Evolutionary conservation across 192 early-diverging fungal genomes (phyloP).

Genomic region (Martensiomyces pterosporus): DNA sequence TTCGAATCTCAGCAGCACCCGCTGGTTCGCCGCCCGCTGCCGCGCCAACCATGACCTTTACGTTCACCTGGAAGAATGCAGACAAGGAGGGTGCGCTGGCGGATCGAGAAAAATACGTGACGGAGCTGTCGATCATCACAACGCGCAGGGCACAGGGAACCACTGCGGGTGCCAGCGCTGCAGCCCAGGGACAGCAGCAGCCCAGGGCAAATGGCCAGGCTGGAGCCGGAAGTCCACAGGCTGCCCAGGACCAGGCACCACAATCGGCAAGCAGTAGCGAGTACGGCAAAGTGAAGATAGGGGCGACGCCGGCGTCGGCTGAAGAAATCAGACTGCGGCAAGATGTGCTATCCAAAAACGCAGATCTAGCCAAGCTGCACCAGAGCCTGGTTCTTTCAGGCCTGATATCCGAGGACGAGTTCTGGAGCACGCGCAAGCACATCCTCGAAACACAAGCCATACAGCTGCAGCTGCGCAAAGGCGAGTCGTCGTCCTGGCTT

Average conservation of each 20-base stretch:
- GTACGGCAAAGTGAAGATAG: constrained; percentile 44
- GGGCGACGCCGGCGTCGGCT: constrained; percentile 37
- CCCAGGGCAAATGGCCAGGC: background rate
- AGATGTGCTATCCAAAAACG: constrained; percentile 61
- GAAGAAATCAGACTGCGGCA: constrained; percentile 63
- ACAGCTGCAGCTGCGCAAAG: constrained; percentile 71
- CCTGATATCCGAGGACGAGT: constrained; percentile 85
- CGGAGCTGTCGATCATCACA: constrained; percentile 28
- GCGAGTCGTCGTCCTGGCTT: constrained; percentile 69
- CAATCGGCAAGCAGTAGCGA: constrained; percentile 14
- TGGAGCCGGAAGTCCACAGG: constrained; percentile 2
- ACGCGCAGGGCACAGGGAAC: constrained; percentile 3
- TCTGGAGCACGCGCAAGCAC: constrained; percentile 80
- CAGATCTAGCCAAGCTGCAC: constrained; percentile 68
- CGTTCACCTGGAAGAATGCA: constrained; percentile 39
- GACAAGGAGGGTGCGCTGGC: constrained; percentile 51
- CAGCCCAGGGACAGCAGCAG: constrained; percentile 2
- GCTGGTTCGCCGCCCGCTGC: constrained; percentile 27
- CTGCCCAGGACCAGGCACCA: constrained; percentile 10
- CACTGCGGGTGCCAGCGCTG: background rate
- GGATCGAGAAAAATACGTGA: constrained; percentile 42
- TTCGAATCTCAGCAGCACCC: constrained; percentile 44
- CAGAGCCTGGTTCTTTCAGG: constrained; percentile 70
- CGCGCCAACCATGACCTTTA: constrained; percentile 46
- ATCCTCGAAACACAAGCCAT: constrained; percentile 69